Conservation (phyloP, 345 rosid species). For the Citrus inodora region DNA sequence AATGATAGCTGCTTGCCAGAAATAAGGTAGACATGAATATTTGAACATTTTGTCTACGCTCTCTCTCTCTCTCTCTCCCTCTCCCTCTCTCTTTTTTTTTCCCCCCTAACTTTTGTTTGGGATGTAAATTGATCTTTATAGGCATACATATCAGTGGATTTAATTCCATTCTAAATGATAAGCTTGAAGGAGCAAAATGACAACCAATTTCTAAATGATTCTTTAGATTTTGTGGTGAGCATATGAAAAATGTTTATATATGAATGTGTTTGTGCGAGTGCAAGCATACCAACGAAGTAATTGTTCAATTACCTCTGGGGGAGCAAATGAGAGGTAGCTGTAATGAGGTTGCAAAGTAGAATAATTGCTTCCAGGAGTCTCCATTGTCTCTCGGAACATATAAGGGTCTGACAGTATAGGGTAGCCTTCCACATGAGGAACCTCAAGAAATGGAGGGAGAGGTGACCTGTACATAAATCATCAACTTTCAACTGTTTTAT, state of each 20-base stretch:
- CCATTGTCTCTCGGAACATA: conserved; percentile 37
- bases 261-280: neutral
- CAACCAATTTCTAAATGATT: neutral
- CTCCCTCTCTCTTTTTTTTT: too few species aligned
- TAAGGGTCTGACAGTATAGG: conserved; percentile 60
- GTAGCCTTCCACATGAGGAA: conserved; percentile 62
- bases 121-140: neutral
- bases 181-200: neutral
- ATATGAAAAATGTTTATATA: neutral
- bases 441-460: conserved; percentile 52
- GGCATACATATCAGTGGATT: neutral
- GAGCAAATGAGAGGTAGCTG: conserved; percentile 80
- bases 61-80: too few species aligned
- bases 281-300: neutral
- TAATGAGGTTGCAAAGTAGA: conserved; percentile 32
- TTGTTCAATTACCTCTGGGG: conserved; percentile 65
- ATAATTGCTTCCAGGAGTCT: conserved; percentile 37
- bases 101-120: neutral
- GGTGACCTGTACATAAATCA: conserved; percentile 46
- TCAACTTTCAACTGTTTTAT: neutral
- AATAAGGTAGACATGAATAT: neutral
- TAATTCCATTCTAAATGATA: neutral
- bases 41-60: neutral
- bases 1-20: conserved; percentile 56
- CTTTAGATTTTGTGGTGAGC: neutral